Evolutionary conservation across 2,329 filamentous ascomycete species (phyloP).

Genomic region (Xylaria sp.): DNA sequence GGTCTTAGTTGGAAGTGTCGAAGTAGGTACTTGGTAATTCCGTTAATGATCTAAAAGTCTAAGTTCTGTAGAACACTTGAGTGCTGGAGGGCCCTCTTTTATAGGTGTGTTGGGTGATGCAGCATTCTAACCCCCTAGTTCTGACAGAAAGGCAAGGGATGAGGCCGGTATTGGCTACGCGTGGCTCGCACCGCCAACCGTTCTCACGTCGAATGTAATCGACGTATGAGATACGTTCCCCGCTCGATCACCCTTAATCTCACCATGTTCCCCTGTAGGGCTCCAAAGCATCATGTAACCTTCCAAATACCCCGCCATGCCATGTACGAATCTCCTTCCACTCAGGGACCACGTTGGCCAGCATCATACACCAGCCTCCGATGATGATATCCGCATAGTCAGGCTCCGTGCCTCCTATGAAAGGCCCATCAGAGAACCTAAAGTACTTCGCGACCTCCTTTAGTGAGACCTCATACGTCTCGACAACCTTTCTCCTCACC

Average conservation of each 20-base stretch:
- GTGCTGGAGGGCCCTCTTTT: no score
- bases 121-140: no score
- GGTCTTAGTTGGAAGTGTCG: no score
- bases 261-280: slow-evolving; percentile 38
- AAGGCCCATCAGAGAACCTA: slow-evolving; percentile 38
- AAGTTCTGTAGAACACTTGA: no score
- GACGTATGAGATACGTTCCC: no score
- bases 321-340: slow-evolving; percentile 44
- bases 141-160: no score
- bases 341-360: slow-evolving; percentile 36
- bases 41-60: no score
- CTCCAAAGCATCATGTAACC: slow-evolving; percentile 42
- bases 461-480: slow-evolving; percentile 29
- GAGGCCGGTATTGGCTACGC: no score
- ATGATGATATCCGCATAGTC: slow-evolving; percentile 47
- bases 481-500: slow-evolving; percentile 37
- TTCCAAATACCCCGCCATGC: slow-evolving; percentile 43
- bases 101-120: no score
- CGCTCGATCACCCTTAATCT: not conserved
- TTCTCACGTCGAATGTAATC: no score
- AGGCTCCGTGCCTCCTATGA: slow-evolving; percentile 41
- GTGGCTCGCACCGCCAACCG: no score
- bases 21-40: no score
- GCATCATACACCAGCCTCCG: slow-evolving; percentile 45
- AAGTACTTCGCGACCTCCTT: slow-evolving; percentile 42